Evolutionary conservation across 345 rosid species (phyloP).

Genomic region (Acer saccharum): DNA sequence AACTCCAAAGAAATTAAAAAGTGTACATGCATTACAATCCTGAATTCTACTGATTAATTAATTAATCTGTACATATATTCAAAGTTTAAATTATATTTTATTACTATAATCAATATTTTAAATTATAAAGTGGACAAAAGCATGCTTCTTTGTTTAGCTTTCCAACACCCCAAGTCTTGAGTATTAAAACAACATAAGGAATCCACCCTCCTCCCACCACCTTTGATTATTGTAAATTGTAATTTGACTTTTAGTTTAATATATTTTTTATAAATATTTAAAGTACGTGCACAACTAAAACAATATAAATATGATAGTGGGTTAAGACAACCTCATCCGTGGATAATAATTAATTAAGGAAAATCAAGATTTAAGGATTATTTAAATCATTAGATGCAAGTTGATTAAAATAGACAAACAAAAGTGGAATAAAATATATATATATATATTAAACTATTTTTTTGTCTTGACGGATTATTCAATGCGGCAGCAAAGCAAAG

Average conservation of each 20-base stretch:
- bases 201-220: slow-evolving; percentile 14
- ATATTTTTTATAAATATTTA: neutral
- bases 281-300: slow-evolving; percentile 2
- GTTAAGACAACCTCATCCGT: slow-evolving; percentile 23
- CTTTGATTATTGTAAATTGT: slow-evolving; percentile 15
- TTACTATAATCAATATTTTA: neutral
- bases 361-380: neutral
- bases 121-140: slow-evolving; percentile 15
- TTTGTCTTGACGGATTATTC: slow-evolving; percentile 23
- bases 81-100: neutral
- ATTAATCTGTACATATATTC: too few relatives aligned
- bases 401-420: slow-evolving; percentile 13
- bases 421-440: neutral
- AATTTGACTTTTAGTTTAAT: slow-evolving; percentile 16
- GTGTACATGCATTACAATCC: neutral
- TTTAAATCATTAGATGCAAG: slow-evolving; percentile 10
- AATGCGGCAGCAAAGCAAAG: neutral
- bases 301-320: slow-evolving; percentile 18
- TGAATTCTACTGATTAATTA: neutral
- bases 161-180: slow-evolving; percentile 8
- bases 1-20: neutral
- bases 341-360: neutral
- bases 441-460: too few relatives aligned
- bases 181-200: slow-evolving; percentile 5
- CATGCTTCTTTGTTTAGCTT: slow-evolving; percentile 25